Base-by-base conservation (phyloP, 805 yeast genomes). In the Candida vartiovaarae region DNA sequence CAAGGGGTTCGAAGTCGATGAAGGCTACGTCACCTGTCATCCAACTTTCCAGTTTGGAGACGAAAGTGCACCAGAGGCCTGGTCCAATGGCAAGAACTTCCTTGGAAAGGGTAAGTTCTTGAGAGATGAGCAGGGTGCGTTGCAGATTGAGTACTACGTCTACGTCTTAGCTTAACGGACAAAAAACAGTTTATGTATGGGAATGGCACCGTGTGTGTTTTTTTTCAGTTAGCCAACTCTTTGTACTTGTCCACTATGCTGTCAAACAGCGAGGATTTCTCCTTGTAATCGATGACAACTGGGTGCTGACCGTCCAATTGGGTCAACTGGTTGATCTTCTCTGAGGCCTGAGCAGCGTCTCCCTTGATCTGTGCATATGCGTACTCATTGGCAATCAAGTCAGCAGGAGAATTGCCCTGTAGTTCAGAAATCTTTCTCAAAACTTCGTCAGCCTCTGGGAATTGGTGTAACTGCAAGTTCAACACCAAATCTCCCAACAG, bases 381-480 rank as follows among this genome's bases (percentile, higher is more conserved):
- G 47, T 85, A 77, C 57, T 80, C 73, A 59, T 83, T 80, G 38
- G 88, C 84, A 34, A 82, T 52, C 34, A 78, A 67, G 57, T 78
- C 78, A 5, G 65, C 65, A 47, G 63, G 64, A 8, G 64, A 53
- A 15, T 60, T 68, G n/a, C 76, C 71, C 31, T 68, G 56, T 35
- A 76, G 64, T 40, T 72, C 66, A 29, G 65, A 65, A 9, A 46
- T 38, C 34, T 32, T 44, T 35, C 36, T 45, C 43, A 84, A 65
- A 32, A 80, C 68, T 49, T 85, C 86, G 46, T 75, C 74, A 8
- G 96, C 90, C 65, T 91, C 97, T 3, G 90, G 91, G 44, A 78
- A 68, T 57, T 90, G 84, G 40, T 80, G 78, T 60, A 88, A 75
- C 66, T 86, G 88, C 54, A 90, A 65, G 49, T 90, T 88, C 47